Evolutionary conservation across 306 rosid genomes (phyloP), one percentile per base, ranked within the genome.

Genomic region (Quercus wislizeni): DNA sequence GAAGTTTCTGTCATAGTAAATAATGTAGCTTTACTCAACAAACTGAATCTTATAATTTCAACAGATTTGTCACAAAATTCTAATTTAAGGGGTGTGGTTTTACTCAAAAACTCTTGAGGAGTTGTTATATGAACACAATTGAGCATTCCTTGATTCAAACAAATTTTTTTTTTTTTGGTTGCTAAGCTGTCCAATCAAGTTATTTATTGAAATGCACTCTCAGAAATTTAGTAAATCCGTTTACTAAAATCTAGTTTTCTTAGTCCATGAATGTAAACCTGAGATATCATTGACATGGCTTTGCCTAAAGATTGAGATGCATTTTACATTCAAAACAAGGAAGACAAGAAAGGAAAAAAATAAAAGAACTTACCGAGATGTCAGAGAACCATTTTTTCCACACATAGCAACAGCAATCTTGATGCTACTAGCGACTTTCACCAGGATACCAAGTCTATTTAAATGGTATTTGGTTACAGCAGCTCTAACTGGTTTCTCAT

Each of bases 401-500:
- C 87, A 89, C 71, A 86, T 87, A 46, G 93, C 81, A 79, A 82
- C 80, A 20, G 90, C 97, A 80, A 69, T 76, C 33, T 89, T 88
- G 81, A 95, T 81, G 88, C 81, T 79, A 76, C 82, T 86, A 59
- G 91, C 92, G 57, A 80, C 87, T 71, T 91, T 90, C 54, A 90
- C 97, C 55, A 80, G 55, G 67, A 96, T 91, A 25, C 99, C 99
- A 25, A 96, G 94, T 86, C 99, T 91, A 89, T 88, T 93, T 81
- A 96, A 80, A 89, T 96, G 98, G 87, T 93, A 96, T 73, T 80
- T 84, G 6, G 98, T 93, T 73, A 96, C 96, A 56, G 99, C 90
- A 80, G 99, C 98, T 90, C 99, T 91, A 77, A 96, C 98, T 69
- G 92, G 97, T 74, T 91, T 96, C 46, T 78, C 92, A 83, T 96